Evolutionary conservation across 169 alveolate genomes (phyloP).

Genomic region (Eimeria necatrix): DNA sequence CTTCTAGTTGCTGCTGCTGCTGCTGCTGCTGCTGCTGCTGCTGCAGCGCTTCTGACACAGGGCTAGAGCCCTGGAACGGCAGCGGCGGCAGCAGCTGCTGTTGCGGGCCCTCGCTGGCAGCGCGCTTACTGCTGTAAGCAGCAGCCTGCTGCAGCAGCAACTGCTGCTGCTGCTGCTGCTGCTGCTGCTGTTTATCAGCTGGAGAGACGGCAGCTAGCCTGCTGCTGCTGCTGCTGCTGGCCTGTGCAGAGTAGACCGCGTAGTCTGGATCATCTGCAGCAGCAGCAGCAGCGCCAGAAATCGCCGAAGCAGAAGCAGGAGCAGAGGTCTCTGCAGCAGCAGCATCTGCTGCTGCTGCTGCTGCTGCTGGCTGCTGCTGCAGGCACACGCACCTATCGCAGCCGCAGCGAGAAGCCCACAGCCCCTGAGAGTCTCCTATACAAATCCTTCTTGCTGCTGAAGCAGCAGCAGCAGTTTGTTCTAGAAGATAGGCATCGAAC

Average conservation of each 20-base stretch:
- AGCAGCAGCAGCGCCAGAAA: neutral
- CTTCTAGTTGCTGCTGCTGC: neutral
- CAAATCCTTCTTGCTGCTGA: conserved; percentile 48
- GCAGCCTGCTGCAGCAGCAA: conserved; percentile 26
- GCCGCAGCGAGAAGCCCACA: conserved; percentile 71
- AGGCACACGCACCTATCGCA: conserved; percentile 22
- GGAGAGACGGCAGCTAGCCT: neutral
- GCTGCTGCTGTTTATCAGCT: conserved; percentile 36
- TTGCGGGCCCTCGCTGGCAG: neutral
- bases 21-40: conserved; percentile 38
- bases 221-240: conserved; percentile 54
- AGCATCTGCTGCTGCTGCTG: conserved; percentile 40
- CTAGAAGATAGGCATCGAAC: conserved; percentile 41
- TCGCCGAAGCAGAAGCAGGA: conserved; percentile 3
- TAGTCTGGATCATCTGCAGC: neutral
- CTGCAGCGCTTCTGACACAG: neutral
- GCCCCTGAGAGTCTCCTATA: conserved; percentile 42
- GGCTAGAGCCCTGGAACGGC: neutral
- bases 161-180: conserved; percentile 34
- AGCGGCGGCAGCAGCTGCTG: conserved; percentile 17
- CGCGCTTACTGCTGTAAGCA: neutral
- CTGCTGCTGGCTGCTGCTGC: neutral
- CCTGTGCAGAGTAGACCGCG: neutral
- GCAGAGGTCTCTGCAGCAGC: conserved; percentile 10
- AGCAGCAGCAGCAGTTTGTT: conserved; percentile 64